Evolutionary conservation across 148 eudicot species (phyloP), one percentile per base, ranked within the genome.

Genomic region (Chenopodium album): DNA sequence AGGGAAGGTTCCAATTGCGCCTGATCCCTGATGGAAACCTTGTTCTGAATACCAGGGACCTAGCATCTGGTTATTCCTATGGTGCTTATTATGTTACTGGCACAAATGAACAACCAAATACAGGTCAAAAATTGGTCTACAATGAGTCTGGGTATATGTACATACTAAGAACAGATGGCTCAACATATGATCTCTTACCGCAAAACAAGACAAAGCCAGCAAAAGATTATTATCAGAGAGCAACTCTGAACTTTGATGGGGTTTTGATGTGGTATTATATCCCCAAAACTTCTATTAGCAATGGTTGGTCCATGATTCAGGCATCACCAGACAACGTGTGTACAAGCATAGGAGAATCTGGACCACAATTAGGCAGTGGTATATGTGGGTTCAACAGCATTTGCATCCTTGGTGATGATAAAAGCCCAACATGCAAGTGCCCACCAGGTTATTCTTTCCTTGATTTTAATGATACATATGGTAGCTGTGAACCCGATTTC

Each of bases 371-470:
- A 47, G 50, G 50, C 50, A 47, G 50, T 14, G 91, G 89, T 23
- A 82, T 84, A 59, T 92, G 95, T 80, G 95, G 95, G 41, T 88
- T 64, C 29, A 92, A 92, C 82, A 88, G 82, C 76, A 79, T 90
- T 26, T 91, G 94, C 78, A 77, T 31, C 23, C 75, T 88, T 8
- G 85, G 73, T 64, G 31, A 41, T 7, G 60, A 80, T 79, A 26
- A 65, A 11, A 87, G 85, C 80, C 90, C 88, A 4, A 50, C 5
- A 0, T 90, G 92, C 67, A 12, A 65, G 2, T 91, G 94, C 75
- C 94, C 92, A 2, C 64, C 46, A 19, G 31, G 75, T 34, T 90
- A 70, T 66, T 82, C 89, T 4, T 71, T 87, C 37, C 23, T 87
- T 13, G 87, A 92, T 89, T 82, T 88, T 22, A 73, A 75, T 48